Evolutionary conservation across 345 rosid species (phyloP).

Genomic region (Ricinus communis): DNA sequence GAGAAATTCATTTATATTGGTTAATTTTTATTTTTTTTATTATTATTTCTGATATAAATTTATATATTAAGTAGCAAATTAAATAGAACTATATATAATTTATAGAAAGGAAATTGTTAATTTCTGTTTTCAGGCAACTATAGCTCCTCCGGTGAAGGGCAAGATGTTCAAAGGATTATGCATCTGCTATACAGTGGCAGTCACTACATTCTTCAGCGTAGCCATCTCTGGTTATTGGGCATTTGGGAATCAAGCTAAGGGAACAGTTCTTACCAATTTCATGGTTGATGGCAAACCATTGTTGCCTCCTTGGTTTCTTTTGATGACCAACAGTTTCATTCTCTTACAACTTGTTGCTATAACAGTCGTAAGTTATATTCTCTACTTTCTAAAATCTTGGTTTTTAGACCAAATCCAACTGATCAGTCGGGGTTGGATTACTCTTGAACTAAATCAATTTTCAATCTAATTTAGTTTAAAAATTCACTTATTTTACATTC

Average conservation of each 20-base stretch:
- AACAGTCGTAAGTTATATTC: conserved; percentile 32
- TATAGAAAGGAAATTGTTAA: no score
- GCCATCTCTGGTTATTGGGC: conserved; percentile 61
- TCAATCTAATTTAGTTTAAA: no score
- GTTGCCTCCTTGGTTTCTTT: conserved; percentile 50
- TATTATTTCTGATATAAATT: no score
- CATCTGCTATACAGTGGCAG: conserved; percentile 43
- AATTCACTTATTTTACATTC: no score
- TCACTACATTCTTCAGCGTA: conserved; percentile 42
- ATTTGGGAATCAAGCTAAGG: conserved; percentile 42
- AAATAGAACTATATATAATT: no score
- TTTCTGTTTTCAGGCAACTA: conserved; percentile 43
- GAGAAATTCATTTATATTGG: no score
- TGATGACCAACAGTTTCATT: conserved; percentile 47
- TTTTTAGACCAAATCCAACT: no score
- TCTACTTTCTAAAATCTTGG: neutral
- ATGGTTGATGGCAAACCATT: conserved; percentile 36
- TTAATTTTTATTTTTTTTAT: no score
- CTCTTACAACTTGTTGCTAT: conserved; percentile 42
- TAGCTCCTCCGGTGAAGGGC: conserved; percentile 58
- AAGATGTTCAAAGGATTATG: conserved; percentile 64
- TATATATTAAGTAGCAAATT: no score
- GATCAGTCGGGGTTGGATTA: no score
- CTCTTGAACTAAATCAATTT: no score
- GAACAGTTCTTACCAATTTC: conserved; percentile 42